phyloP scores from a whole-genome alignment of 345 rosid species.

The Salix purpurea region DNA sequence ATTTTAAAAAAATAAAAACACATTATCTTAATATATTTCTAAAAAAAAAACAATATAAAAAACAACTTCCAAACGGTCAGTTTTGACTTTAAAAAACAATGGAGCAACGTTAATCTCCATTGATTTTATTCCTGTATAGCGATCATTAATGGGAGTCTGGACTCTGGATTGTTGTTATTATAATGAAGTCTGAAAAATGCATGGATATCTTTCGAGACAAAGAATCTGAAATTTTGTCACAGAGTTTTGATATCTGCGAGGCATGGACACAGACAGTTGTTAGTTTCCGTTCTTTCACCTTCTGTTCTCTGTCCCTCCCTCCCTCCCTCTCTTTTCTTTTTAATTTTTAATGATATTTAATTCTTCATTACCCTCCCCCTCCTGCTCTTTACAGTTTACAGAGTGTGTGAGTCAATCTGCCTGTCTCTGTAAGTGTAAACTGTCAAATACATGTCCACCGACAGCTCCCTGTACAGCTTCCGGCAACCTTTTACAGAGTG shows the following conservation, averaged over 20 bases:
- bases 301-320: neutral
- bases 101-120: too few relatives aligned
- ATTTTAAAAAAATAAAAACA: too few relatives aligned
- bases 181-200: neutral
- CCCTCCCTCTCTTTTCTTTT: neutral
- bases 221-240: constrained; percentile 7
- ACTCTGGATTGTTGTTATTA: neutral
- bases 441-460: too few relatives aligned
- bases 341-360: neutral
- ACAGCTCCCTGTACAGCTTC: too few relatives aligned
- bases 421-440: too few relatives aligned
- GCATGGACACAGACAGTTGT: neutral
- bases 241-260: neutral
- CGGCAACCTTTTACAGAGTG: too few relatives aligned
- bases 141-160: too few relatives aligned
- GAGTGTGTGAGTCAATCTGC: neutral
- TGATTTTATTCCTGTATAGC: too few relatives aligned
- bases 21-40: too few relatives aligned
- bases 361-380: neutral
- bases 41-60: too few relatives aligned
- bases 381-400: neutral
- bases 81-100: too few relatives aligned
- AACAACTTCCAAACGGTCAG: too few relatives aligned
- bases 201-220: neutral
- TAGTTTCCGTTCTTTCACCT: constrained; percentile 20